Evolutionary conservation across 208 protist species (phyloP), one percentile per base, ranked within the genome.

Genomic region (Cochliopodium minus): DNA sequence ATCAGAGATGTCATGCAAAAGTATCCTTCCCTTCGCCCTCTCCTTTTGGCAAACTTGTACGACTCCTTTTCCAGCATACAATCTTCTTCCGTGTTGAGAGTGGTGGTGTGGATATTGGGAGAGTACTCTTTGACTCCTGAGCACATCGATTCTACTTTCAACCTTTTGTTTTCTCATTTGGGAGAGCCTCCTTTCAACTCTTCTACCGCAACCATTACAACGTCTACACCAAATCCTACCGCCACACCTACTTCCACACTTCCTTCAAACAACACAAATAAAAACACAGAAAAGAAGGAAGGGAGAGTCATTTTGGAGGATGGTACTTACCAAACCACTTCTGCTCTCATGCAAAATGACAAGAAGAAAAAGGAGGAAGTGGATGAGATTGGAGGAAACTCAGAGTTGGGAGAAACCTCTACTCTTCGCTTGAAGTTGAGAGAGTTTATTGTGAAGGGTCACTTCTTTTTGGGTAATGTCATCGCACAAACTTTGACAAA

Each of bases 101-200:
- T 78, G 23, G 67, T 78, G 17, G 61, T 95, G 55, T 93, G 87
- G 91, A 76, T 96, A 5, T 69, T 97, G 25, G 85, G 87, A 34
- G 77, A 90, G 51, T 85, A 94, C 63, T 61, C 65, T 7, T 45
- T 58, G 9, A 69, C 71, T 1, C 5, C 46, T 4, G 76, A 85
- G 7, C 79, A 90, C 34, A 69, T 91, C 20, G 25, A 59, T 5
- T n/a, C 33, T 20, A 61, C 60, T 1, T 68, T 78, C 23, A 29
- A 51, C 2, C n/a, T n/a, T n/a, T n/a, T n/a, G n/a, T n/a, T n/a
- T n/a, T n/a, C n/a, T n/a, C n/a, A n/a, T n/a, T n/a, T n/a, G n/a
- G n/a, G n/a, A n/a, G n/a, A n/a, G n/a, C n/a, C n/a, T n/a, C n/a
- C n/a, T n/a, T n/a, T n/a, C n/a, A n/a, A n/a, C n/a, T n/a, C n/a